Evolutionary conservation across 2,329 filamentous ascomycete species (phyloP).

Genomic region (Sclerotinia sclerotiorum): DNA sequence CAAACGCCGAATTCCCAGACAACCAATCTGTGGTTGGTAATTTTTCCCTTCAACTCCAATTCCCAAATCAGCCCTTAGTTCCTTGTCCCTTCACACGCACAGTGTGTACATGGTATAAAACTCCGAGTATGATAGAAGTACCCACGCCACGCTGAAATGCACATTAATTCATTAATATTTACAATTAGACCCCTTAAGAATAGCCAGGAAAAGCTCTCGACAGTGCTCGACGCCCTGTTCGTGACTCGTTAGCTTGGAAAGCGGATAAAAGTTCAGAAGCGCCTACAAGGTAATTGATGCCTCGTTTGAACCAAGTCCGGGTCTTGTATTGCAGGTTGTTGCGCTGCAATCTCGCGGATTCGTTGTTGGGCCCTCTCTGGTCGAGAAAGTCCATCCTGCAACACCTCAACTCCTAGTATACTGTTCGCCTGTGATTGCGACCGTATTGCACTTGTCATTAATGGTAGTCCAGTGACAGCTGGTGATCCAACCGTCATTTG

Average conservation of each 20-base stretch:
- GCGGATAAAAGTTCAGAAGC: background rate
- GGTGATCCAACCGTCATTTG: slow-evolving; percentile 22
- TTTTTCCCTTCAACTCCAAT: slow-evolving; percentile 4
- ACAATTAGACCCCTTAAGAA: slow-evolving; percentile 21
- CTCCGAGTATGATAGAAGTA: slow-evolving; percentile 11
- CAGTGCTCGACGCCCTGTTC: slow-evolving; percentile 32
- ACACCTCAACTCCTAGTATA: slow-evolving; percentile 18
- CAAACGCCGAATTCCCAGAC: background rate
- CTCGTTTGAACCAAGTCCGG: slow-evolving; percentile 29
- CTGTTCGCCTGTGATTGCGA: slow-evolving; percentile 11
- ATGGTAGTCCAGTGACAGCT: slow-evolving; percentile 25
- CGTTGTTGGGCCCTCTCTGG: slow-evolving; percentile 33
- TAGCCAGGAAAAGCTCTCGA: slow-evolving; percentile 37
- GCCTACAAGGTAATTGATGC: slow-evolving; percentile 30
- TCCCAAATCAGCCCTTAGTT: background rate
- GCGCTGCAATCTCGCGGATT: slow-evolving; percentile 34
- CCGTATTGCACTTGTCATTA: slow-evolving; percentile 24
- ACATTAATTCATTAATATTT: slow-evolving; percentile 19
- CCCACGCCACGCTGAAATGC: slow-evolving; percentile 29
- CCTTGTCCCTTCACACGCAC: background rate
- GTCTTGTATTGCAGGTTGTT: slow-evolving; percentile 32
- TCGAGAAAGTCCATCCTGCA: slow-evolving; percentile 20
- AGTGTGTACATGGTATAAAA: slow-evolving; percentile 16
- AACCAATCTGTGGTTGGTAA: background rate
- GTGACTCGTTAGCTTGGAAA: slow-evolving; percentile 17